These are phyloP conservation scores for Pelagophyceae sp. DNA, from an alignment of 352 stramenopile species.

Conservation along the genomic window DNA sequence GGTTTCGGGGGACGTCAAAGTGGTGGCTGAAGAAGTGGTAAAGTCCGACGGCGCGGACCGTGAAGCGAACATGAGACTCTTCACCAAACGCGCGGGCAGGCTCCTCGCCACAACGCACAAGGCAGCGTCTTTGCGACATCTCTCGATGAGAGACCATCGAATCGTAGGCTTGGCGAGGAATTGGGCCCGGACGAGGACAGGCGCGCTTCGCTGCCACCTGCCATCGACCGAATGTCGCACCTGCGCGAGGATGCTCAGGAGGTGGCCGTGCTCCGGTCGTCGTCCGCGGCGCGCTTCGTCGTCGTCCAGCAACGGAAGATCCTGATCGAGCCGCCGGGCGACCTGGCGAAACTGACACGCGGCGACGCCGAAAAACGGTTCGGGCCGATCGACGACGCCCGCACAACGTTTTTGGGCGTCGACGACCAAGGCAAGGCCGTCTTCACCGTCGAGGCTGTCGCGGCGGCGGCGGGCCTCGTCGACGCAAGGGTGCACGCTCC, in stretches of 20 bases:
- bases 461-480: constrained; percentile 24
- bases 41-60: constrained; percentile 38
- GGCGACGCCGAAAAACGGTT: neutral
- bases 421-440: constrained; percentile 24
- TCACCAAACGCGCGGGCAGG: constrained; percentile 42
- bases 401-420: neutral
- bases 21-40: constrained; percentile 41
- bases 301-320: constrained; percentile 12
- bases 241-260: constrained; percentile 33
- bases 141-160: neutral
- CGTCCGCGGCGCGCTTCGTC: constrained; percentile 38
- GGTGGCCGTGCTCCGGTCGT: constrained; percentile 33
- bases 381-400: neutral
- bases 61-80: constrained; percentile 49
- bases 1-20: constrained; percentile 26
- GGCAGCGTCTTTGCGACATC: neutral
- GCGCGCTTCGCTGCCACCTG: neutral
- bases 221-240: constrained; percentile 41
- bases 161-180: neutral
- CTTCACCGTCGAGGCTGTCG: constrained; percentile 43
- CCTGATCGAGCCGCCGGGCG: neutral
- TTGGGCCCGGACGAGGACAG: neutral
- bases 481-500: constrained; percentile 44
- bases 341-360: neutral
- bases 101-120: neutral